Base-by-base conservation (phyloP, 2,329 filamentous ascomycete species). In the Tolypocladium ovalisporum region DNA sequence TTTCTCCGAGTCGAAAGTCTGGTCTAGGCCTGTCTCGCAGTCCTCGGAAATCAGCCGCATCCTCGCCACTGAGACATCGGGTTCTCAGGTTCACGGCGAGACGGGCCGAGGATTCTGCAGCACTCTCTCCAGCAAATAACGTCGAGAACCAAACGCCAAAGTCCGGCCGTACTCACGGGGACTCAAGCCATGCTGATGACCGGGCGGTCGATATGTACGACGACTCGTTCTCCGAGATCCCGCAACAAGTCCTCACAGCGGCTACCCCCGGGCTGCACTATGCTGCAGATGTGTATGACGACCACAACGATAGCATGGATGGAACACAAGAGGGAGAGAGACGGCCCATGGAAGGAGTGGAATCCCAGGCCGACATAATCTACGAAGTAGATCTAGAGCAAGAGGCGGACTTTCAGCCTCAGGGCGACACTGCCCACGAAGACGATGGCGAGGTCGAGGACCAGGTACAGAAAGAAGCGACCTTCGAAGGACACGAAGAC, bases 141-240 rank as follows among this genome's bases (percentile, higher is more conserved):
- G 47, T 39, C 22, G 58, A 59, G 17, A 55, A 49, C 15, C 52
- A 39, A 40, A 57, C 58, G 44, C 58, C 60, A 22, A 19, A 52
- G 42, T n/a, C 51, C 19, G 54, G 53, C 12, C 56, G 52, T 24
- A 47, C 54, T 36, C 57, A 19, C 54, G 35, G 51, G 53, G 54
- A 37, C 39, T 57, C 64, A 35, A 59, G 51, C 6, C 52, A 42
- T 12, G 55, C 61, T 0, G 65, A 64, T 3, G 63, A 68, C 1
- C 67, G 71, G 2, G 68, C 73, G 27, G 65, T 69, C 2, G 68
- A 67, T 42, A 54, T 67, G 34, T 79, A 81, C 51, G 78, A 82
- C 1, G 80, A 83, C 60, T 81, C 79, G 0, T 84, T 83, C 61
- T 83, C 80, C 0, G 79, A 81, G 55, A 80, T 83, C 19, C 79